Percentiles rank a stretch among this genome's conserved stretches.
These are phyloP conservation scores for Heterobasidion occidentale DNA, from an alignment of 1,284 basidiomycete species.

Conservation along the genomic window DNA sequence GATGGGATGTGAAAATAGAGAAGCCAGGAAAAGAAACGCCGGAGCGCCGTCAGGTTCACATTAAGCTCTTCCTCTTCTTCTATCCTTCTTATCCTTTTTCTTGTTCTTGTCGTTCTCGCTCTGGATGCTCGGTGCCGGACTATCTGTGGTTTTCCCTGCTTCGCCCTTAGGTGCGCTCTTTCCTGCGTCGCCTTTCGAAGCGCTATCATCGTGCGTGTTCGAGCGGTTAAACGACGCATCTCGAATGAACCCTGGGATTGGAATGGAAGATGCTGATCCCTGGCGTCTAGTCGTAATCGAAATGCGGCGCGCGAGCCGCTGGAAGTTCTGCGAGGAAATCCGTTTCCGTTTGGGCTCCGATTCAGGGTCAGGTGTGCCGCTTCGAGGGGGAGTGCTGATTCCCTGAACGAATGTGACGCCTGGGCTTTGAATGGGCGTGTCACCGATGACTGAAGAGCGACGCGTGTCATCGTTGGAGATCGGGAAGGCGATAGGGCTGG, in stretches of 20 bases:
- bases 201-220: conserved; percentile 18
- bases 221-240: conserved; percentile 18
- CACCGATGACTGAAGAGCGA: conserved; percentile 18
- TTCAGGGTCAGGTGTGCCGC: conserved; percentile 60
- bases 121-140: conserved; percentile 35
- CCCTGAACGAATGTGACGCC: conserved; percentile 32
- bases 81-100: conserved; percentile 26
- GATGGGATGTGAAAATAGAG: background rate
- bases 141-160: conserved; percentile 25
- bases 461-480: conserved; percentile 23
- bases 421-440: conserved; percentile 14
- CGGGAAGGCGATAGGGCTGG: conserved; percentile 29
- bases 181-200: conserved; percentile 16
- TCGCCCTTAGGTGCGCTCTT: background rate
- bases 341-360: conserved; percentile 69
- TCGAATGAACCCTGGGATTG: conserved; percentile 29
- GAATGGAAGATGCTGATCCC: conserved; percentile 42
- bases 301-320: conserved; percentile 64
- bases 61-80: conserved; percentile 34
- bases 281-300: conserved; percentile 57
- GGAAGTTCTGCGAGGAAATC: conserved; percentile 78
- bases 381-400: conserved; percentile 25
- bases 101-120: conserved; percentile 42
- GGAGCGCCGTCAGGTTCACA: conserved; percentile 2
- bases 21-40: background rate